phyloP scores from a whole-genome alignment of 2,329 filamentous ascomycete species.

The Nemania sp. region DNA sequence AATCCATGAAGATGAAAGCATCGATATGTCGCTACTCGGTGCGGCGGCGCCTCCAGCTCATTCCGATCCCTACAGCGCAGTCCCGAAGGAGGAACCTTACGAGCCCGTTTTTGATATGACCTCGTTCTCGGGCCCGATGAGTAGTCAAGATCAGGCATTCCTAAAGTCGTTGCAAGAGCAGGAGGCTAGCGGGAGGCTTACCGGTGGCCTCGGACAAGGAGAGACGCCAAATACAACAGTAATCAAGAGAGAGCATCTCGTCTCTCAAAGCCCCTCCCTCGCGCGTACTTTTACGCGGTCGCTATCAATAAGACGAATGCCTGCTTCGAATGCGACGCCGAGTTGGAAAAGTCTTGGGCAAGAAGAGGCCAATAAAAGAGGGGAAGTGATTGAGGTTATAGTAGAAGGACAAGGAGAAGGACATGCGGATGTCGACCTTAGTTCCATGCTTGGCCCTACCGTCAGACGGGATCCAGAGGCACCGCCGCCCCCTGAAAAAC shows the following conservation, averaged over 20 bases:
- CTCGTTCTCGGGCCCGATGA: constrained; percentile 60
- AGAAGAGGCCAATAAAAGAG: constrained; percentile 69
- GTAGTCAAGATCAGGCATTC: constrained; percentile 59
- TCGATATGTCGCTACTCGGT: constrained; percentile 50
- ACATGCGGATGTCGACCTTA: constrained; percentile 62
- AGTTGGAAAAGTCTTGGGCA: constrained; percentile 66
- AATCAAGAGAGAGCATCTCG: constrained; percentile 63
- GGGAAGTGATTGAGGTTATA: constrained; percentile 70
- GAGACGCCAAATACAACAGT: constrained; percentile 59
- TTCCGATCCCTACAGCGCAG: constrained; percentile 49
- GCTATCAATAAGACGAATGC: constrained; percentile 54
- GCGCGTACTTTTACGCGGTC: constrained; percentile 56
- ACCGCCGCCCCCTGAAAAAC: constrained; percentile 56
- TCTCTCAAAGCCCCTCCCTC: constrained; percentile 53
- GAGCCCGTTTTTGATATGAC: constrained; percentile 60
- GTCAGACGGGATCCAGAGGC: constrained; percentile 51
- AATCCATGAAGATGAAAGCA: constrained; percentile 50
- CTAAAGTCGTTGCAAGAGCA: constrained; percentile 61
- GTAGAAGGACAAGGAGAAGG: constrained; percentile 62
- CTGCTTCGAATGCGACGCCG: constrained; percentile 48
- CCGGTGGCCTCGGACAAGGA: constrained; percentile 69
- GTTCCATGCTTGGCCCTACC: constrained; percentile 61
- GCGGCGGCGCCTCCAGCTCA: constrained; percentile 50
- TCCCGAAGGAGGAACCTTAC: constrained; percentile 43
- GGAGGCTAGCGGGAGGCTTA: constrained; percentile 67